phyloP scores from a whole-genome alignment of 1,139 yeast species.

The Geotrichum candidum region DNA sequence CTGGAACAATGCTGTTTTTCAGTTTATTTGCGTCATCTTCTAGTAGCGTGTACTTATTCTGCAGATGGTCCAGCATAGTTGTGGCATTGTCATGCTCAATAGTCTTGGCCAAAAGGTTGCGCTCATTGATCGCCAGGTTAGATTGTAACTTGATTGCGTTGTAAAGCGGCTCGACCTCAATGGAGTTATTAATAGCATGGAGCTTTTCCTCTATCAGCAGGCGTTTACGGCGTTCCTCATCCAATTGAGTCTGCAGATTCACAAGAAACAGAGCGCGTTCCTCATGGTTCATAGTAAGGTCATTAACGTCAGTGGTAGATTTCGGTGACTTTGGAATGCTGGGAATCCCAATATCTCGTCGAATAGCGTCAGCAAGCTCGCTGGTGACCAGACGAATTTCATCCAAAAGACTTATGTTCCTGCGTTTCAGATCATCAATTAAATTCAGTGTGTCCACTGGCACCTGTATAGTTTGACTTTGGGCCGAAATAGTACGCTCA shows the following conservation, averaged over 20 bases:
- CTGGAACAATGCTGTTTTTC: constrained; percentile 32
- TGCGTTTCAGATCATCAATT: constrained; percentile 1
- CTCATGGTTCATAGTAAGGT: constrained; percentile 10
- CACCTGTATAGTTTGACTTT: background rate
- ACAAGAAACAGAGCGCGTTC: constrained; percentile 27
- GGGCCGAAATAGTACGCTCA: background rate
- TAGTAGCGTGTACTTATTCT: background rate
- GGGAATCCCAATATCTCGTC: constrained; percentile 34
- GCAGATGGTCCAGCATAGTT: constrained; percentile 11
- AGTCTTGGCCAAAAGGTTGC: constrained; percentile 23
- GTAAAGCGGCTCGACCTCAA: constrained; percentile 4
- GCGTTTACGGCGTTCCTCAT: constrained; percentile 34
- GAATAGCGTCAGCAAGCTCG: constrained; percentile 36
- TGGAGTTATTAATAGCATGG: background rate
- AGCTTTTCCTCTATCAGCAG: constrained; percentile 24
- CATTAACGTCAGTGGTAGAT: background rate
- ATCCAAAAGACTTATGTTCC: constrained; percentile 24
- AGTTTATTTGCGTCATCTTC: constrained; percentile 22
- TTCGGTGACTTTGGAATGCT: background rate
- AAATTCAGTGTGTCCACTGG: constrained; percentile 5
- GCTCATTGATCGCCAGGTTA: constrained; percentile 24
- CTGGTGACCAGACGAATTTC: constrained; percentile 35
- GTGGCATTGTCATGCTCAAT: constrained; percentile 23
- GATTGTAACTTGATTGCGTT: constrained; percentile 23
- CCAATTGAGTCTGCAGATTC: constrained; percentile 28